phyloP scores from a whole-genome alignment of 2,329 filamentous ascomycete genomes.

The Dendrostoma leiphaemia region DNA sequence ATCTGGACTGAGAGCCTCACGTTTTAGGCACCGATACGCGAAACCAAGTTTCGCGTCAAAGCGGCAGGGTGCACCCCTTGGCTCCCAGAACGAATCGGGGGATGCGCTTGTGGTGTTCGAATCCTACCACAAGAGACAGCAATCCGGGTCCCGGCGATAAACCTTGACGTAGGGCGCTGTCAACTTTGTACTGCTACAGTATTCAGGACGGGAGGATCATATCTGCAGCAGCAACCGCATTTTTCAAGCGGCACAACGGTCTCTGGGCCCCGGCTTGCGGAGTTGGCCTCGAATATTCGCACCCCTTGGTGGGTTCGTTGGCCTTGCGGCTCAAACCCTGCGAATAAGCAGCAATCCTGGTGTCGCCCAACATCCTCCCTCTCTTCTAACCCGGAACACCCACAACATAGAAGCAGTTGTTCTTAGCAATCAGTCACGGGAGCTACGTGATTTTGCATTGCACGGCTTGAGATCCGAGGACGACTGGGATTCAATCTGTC shows the following conservation, averaged over 20 bases:
- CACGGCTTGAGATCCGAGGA: not conserved
- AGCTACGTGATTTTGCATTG: not conserved
- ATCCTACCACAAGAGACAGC: not conserved
- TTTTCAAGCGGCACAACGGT: not conserved
- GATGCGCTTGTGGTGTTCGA: not conserved
- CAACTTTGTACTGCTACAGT: no score
- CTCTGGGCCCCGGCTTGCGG: not conserved
- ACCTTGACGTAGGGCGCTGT: no score
- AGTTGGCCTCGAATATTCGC: not conserved
- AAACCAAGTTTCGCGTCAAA: not conserved
- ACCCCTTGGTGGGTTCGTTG: not conserved
- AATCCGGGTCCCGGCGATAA: no score
- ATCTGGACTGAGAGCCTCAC: not conserved
- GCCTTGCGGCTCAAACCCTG: constrained; percentile 8
- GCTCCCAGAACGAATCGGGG: not conserved
- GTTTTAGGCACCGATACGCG: not conserved
- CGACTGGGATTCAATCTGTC: not conserved
- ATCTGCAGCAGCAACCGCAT: not conserved
- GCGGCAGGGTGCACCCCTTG: not conserved
- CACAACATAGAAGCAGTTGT: not conserved
- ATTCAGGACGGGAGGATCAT: not conserved
- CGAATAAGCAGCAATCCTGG: not conserved
- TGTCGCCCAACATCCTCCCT: not conserved
- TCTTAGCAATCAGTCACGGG: not conserved
- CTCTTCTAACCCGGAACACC: not conserved